Conservation (phyloP, 2,329 filamentous ascomycete species). For the Juglanconis juglandina region DNA sequence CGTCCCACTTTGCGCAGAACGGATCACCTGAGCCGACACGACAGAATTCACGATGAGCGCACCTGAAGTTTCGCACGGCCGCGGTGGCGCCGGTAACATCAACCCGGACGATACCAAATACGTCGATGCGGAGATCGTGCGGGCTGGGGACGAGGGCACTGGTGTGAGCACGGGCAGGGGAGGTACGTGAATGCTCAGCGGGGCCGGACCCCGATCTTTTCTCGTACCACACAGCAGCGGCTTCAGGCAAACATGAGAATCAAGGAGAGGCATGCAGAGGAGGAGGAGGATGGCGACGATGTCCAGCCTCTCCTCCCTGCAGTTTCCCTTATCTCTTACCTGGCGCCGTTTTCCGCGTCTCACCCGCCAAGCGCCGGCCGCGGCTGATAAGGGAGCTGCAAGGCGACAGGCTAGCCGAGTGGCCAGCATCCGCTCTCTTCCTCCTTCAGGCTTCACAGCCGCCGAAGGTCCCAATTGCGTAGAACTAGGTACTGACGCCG, state of each 20-base stretch:
- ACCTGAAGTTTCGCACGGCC: slow-evolving; percentile 56
- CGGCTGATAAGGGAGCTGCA: neutral
- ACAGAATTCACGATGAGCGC: slow-evolving; percentile 27
- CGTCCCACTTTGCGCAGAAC: neutral
- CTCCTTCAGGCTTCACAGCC: neutral
- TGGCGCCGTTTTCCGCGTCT: neutral
- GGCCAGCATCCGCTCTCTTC: neutral
- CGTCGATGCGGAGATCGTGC: slow-evolving; percentile 60
- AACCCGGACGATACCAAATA: slow-evolving; percentile 55
- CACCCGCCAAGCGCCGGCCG: neutral
- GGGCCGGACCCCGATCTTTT: too few relatives aligned
- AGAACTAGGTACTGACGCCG: too few relatives aligned
- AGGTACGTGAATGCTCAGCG: slow-evolving; percentile 37
- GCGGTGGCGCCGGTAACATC: slow-evolving; percentile 62
- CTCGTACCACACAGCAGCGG: too few relatives aligned
- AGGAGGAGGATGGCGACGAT: neutral
- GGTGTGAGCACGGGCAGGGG: slow-evolving; percentile 59
- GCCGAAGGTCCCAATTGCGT: too few relatives aligned
- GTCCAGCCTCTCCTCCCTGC: neutral
- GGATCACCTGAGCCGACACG: neutral
- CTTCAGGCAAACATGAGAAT: neutral
- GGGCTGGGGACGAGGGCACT: slow-evolving; percentile 50
- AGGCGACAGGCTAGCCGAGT: neutral
- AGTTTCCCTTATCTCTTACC: neutral
- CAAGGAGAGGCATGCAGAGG: neutral